Conservation (phyloP, 192 early-diverging fungal genomes). For the Coemansia sp. region DNA sequence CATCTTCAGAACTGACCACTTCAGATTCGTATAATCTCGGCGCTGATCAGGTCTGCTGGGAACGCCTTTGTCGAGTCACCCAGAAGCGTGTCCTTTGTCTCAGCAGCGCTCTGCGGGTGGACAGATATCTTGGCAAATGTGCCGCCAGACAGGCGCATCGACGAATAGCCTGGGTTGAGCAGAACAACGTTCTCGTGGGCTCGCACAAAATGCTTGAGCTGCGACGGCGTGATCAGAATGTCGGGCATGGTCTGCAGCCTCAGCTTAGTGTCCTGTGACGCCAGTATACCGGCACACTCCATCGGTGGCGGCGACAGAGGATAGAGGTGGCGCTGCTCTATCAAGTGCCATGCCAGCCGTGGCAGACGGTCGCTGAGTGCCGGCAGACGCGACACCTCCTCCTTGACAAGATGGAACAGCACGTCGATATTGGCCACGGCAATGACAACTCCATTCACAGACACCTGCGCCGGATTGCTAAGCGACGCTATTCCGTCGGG, state of each 20-base stretch:
- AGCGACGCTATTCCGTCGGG: constrained; percentile 41
- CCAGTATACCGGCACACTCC: constrained; percentile 36
- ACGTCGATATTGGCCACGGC: constrained; percentile 76
- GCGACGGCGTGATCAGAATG: constrained; percentile 75
- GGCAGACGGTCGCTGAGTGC: constrained; percentile 63
- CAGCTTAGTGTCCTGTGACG: constrained; percentile 39
- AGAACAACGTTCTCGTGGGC: constrained; percentile 73
- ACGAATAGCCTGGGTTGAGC: constrained; percentile 80
- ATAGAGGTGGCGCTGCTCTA: constrained; percentile 82
- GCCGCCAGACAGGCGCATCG: constrained; percentile 71
- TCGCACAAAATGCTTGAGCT: constrained; percentile 72
- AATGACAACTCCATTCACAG: constrained; percentile 80
- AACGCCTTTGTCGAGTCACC: constrained; percentile 13
- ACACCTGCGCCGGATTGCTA: constrained; percentile 82
- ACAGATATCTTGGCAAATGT: constrained; percentile 79
- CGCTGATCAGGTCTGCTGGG: constrained; percentile 37
- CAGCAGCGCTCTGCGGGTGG: constrained; percentile 51
- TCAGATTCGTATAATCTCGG: constrained; percentile 43
- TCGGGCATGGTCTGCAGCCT: constrained; percentile 70
- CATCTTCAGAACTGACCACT: neutral
- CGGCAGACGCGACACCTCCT: constrained; percentile 63
- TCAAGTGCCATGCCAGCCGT: constrained; percentile 71
- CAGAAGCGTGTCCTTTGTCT: constrained; percentile 9
- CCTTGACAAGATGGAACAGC: constrained; percentile 67
- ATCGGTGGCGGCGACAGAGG: constrained; percentile 74